Evolutionary conservation across 352 stramenopile genomes (phyloP), one percentile per base, ranked within the genome.

Genomic region (Thraustochytrium striatum): DNA sequence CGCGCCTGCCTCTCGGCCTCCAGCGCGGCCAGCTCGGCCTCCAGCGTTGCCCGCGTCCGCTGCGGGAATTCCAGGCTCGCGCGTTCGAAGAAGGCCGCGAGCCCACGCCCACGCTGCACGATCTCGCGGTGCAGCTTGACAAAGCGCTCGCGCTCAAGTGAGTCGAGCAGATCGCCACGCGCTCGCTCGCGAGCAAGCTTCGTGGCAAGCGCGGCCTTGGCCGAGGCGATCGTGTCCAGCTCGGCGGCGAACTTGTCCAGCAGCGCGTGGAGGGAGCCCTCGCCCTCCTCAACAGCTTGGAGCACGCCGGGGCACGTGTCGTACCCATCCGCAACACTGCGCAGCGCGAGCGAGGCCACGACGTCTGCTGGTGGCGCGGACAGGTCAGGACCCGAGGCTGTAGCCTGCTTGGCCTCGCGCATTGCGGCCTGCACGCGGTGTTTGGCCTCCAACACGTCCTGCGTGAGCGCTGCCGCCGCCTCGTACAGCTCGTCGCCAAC

Each of bases 111-210:
- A 3, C 65, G 39, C 5, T 61, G 39, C 13, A 75, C 65, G 1
- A 38, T 62, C 47, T 75, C 65, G 44, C 65, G 65, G 30, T 75
- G 25, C 19, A 75, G 0, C 47, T 75, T 75, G 0, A 33, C 65
- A 0, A 75, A 43, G 21, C 5, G 30, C 7, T 75, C 65, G 36
- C 47, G 41, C 25, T 55, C 47, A 72, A 61, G 28, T 9, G 8
- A 13, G 8, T 11, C 0, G 25, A 32, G 25, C 52, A 11, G 9
- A 25, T 19, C 52, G 25, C 8, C 13, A 33, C 19, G 21, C 2
- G 8, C 33, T 11, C 19, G 19, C 25, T 59, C 52, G 3, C 28
- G 28, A 39, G 25, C 55, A 7, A 38, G 21, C n/a, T 70, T 47
- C 9, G 0, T 70, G n/a, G 39, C 39, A 47, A 13, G 39, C 5